A percentile compares a stretch with the other conserved stretches of the same genome.
These are phyloP conservation scores for Hapsidospora chrysogenum DNA, from an alignment of 495 filamentous ascomycete genomes.

Conservation along the genomic window DNA sequence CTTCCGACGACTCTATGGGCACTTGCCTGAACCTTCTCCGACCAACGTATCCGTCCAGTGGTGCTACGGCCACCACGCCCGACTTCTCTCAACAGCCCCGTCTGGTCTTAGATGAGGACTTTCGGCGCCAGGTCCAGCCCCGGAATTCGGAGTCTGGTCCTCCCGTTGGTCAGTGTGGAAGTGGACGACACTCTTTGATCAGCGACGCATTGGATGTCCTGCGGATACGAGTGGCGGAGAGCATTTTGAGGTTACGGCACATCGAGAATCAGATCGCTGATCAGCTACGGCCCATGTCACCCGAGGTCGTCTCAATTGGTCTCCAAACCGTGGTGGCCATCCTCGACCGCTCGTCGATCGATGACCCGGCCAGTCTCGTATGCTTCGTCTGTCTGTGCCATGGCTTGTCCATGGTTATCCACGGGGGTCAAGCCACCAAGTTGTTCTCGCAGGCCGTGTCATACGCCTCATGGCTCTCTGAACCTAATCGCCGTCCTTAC, in stretches of 20 bases:
- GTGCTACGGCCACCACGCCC: not conserved
- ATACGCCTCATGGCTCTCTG: constrained; percentile 15
- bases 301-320: constrained; percentile 18
- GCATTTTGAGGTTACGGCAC: no score
- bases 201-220: constrained; percentile 22
- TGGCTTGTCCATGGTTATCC: constrained; percentile 23
- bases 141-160: no score
- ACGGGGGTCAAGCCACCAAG: constrained; percentile 16
- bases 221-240: constrained; percentile 21
- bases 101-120: not conserved
- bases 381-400: constrained; percentile 29
- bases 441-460: constrained; percentile 23
- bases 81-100: not conserved
- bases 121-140: not conserved
- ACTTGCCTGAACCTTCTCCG: no score
- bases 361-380: constrained; percentile 18
- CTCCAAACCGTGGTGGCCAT: constrained; percentile 16
- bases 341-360: constrained; percentile 13
- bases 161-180: not conserved
- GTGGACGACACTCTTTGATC: constrained; percentile 10
- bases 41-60: no score
- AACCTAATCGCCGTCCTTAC: constrained; percentile 13
- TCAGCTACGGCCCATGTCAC: constrained; percentile 18
- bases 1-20: no score
- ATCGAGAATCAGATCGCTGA: constrained; percentile 18